Evolutionary conservation across 1,139 yeast genomes (phyloP).

Genomic region (Oligophagozyma castellii): DNA sequence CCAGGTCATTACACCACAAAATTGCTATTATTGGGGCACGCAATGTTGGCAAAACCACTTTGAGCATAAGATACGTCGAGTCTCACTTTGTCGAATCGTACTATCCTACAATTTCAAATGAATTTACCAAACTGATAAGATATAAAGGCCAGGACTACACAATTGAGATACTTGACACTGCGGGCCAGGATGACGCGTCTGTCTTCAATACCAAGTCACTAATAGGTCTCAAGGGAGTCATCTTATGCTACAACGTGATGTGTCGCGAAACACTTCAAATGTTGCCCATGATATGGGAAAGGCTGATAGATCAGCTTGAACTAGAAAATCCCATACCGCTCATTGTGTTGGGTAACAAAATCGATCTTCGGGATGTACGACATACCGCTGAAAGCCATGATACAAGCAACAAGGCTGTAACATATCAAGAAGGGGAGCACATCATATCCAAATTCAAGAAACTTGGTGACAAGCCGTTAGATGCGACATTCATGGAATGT

Average conservation of each 20-base stretch:
- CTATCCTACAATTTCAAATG: constrained; percentile 89
- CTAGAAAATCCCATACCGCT: constrained; percentile 63
- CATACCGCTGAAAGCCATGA: not conserved
- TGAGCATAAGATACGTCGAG: constrained; percentile 78
- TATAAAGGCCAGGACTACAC: constrained; percentile 68
- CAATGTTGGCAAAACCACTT: constrained; percentile 81
- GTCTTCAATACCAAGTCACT: constrained; percentile 73
- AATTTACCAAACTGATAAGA: constrained; percentile 58
- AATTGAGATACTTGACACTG: constrained; percentile 81
- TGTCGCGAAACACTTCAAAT: constrained; percentile 70
- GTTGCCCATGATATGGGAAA: constrained; percentile 67
- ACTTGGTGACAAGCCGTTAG: constrained; percentile 30
- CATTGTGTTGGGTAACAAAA: constrained; percentile 74
- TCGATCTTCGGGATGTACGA: constrained; percentile 39
- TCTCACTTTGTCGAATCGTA: constrained; percentile 81
- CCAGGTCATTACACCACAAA: constrained; percentile 32
- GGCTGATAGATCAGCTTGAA: constrained; percentile 57
- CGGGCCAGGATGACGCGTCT: constrained; percentile 89
- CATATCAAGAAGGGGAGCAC: constrained; percentile 46
- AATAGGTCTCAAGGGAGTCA: constrained; percentile 76
- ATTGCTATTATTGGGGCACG: constrained; percentile 83
- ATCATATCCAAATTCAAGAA: constrained; percentile 30
- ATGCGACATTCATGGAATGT: constrained; percentile 64
- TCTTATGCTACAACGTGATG: constrained; percentile 71
- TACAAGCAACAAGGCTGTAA: constrained; percentile 43